phyloP scores from a whole-genome alignment of 768 basidiomycete species.

The Kwoniella shandongensis region DNA sequence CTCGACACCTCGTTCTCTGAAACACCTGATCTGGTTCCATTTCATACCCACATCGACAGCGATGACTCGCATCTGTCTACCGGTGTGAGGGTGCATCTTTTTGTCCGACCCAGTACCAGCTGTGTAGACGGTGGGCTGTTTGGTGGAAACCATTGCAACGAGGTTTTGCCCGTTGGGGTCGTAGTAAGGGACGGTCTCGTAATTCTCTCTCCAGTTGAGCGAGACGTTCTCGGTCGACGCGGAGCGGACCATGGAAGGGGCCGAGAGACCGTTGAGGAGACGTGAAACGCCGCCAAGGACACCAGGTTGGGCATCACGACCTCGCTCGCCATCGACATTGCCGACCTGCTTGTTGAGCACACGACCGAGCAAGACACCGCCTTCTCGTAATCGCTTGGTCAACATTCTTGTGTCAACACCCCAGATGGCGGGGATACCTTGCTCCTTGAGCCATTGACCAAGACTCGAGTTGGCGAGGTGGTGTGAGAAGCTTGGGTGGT shows the following conservation, averaged over 20 bases:
- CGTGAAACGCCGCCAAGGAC: constrained; percentile 44
- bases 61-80: constrained; percentile 76
- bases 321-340: constrained; percentile 37
- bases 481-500: constrained; percentile 83
- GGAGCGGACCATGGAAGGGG: constrained; percentile 36
- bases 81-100: constrained; percentile 68
- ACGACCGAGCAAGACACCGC: constrained; percentile 87
- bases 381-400: constrained; percentile 92
- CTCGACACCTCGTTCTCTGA: constrained; percentile 85
- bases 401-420: constrained; percentile 95
- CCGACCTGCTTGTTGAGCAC: constrained; percentile 67
- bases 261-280: constrained; percentile 44
- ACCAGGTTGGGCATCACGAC: constrained; percentile 40
- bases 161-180: constrained; percentile 89
- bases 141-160: constrained; percentile 82
- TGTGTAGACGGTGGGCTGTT: constrained; percentile 65
- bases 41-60: constrained; percentile 99
- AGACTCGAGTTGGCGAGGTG: constrained; percentile 87
- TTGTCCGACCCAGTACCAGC: constrained; percentile 60
- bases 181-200: constrained; percentile 73
- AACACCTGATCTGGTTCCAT: constrained; percentile 98
- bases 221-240: constrained; percentile 53
- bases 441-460: constrained; percentile 90
- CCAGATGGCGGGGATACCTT: constrained; percentile 87
- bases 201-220: constrained; percentile 74